A percentile compares a stretch with the other conserved stretches of the same genome.
Conservation (phyloP, 768 basidiomycete genomes). For the Boletus fagicola region DNA sequence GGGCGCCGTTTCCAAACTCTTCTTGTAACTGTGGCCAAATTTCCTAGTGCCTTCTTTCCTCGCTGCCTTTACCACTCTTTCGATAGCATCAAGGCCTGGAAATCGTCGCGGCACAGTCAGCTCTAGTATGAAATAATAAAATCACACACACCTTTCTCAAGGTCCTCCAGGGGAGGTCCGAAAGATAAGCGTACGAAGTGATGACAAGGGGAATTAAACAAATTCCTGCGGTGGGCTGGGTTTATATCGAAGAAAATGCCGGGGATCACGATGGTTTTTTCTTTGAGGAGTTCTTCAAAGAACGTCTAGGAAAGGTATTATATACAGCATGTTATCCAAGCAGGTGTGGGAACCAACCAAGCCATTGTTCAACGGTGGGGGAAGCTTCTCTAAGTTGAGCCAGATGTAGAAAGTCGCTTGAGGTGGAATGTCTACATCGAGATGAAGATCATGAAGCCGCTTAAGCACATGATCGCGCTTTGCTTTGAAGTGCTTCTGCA, state of each 20-base stretch:
- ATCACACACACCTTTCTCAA: slow-evolving; percentile 61
- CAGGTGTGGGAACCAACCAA: slow-evolving; percentile 47
- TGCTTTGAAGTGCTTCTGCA: slow-evolving; percentile 86
- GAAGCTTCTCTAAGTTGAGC: slow-evolving; percentile 80
- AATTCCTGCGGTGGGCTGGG: slow-evolving; percentile 78
- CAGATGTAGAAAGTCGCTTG: slow-evolving; percentile 91
- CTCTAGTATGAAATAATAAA: not conserved
- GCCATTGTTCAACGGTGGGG: slow-evolving; percentile 83
- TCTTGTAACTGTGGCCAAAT: slow-evolving; percentile 73
- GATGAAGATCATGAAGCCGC: slow-evolving; percentile 73
- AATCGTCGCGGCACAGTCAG: slow-evolving; percentile 1
- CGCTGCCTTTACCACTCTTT: slow-evolving; percentile 68
- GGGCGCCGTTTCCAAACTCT: slow-evolving; percentile 44
- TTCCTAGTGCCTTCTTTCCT: slow-evolving; percentile 55
- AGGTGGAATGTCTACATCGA: slow-evolving; percentile 76
- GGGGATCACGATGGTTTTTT: slow-evolving; percentile 87
- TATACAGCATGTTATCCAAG: slow-evolving; percentile 1
- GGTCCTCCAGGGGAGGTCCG: slow-evolving; percentile 74
- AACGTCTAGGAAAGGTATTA: slow-evolving; percentile 56
- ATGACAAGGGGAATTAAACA: slow-evolving; percentile 89
- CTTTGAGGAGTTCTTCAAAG: slow-evolving; percentile 92
- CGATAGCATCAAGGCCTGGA: slow-evolving; percentile 82
- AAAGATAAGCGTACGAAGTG: slow-evolving; percentile 87
- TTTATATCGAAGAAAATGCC: slow-evolving; percentile 86
- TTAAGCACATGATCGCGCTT: slow-evolving; percentile 89